phyloP scores from a whole-genome alignment of 306 rosid genomes.

The Arachis hypogaea region DNA sequence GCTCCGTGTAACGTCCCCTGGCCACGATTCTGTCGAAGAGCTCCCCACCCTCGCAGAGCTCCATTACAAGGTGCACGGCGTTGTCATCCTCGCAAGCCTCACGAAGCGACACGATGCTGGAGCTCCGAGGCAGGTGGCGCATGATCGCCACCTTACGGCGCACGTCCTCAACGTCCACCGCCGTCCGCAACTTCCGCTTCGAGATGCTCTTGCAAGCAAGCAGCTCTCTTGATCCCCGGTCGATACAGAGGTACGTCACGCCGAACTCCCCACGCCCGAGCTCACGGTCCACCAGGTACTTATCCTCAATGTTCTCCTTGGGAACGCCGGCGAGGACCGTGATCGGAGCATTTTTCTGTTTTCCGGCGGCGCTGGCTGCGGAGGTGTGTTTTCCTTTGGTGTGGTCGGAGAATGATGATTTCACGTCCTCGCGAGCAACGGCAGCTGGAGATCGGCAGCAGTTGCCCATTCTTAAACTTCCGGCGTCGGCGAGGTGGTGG shows the following conservation, averaged over 20 bases:
- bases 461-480: slow-evolving; percentile 78
- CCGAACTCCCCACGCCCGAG: slow-evolving; percentile 99
- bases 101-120: slow-evolving; percentile 82
- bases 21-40: slow-evolving; percentile 99
- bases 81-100: slow-evolving; percentile 96
- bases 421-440: slow-evolving; percentile 96
- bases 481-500: background rate
- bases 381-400: slow-evolving; percentile 55
- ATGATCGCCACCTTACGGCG: slow-evolving; percentile 95
- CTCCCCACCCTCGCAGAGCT: slow-evolving; percentile 98
- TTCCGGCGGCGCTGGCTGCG: slow-evolving; percentile 40
- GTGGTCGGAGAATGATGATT: slow-evolving; percentile 70
- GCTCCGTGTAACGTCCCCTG: slow-evolving; percentile 87
- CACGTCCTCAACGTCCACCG: slow-evolving; percentile 92
- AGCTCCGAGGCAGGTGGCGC: slow-evolving; percentile 87
- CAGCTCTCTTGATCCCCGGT: slow-evolving; percentile 71
- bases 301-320: slow-evolving; percentile 80
- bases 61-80: slow-evolving; percentile 99
- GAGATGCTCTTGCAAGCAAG: slow-evolving; percentile 97
- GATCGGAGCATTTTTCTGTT: slow-evolving; percentile 60
- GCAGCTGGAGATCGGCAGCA: slow-evolving; percentile 99
- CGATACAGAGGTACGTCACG: slow-evolving; percentile 89
- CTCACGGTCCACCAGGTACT: slow-evolving; percentile 90
- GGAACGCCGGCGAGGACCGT: slow-evolving; percentile 64
- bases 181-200: slow-evolving; percentile 88